Evolutionary conservation across 805 yeast species (phyloP), one percentile per base, ranked within the genome.

Genomic region (Saccharomycopsis babjevae): DNA sequence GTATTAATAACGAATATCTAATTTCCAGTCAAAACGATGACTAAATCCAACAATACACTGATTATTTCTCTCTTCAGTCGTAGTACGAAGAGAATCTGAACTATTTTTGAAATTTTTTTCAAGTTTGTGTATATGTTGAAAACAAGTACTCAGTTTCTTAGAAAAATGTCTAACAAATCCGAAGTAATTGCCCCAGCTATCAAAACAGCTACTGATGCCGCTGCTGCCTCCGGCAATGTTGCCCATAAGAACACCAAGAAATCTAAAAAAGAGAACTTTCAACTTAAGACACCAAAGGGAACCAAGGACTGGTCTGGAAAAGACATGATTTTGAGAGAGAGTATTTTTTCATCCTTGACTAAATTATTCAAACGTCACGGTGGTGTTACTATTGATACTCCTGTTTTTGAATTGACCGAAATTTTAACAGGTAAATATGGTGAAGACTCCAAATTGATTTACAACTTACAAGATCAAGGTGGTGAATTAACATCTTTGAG

Each of bases 221-320:
- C 66, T 28, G 63, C 65, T 22, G 63, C 65, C 52, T 64, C 65
- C 56, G 61, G 66, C n/a, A 58, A 62, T 18, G 57, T 59, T 20
- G 30, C 59, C 39, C 56, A 52, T 40, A 59, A 57, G 64, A 65
- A 74, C 66, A 25, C 13, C 18, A 57, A 60, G 22, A 60, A 60
- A 42, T 57, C 78, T 70, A 74, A 78, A 62, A 82, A 82, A 63
- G 72, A 77, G 58, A 85, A 83, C 67, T 91, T 89, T 72, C 83
- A 88, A 64, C 79, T 94, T 71, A 94, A 94, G 74, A 90, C 96
- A 54, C 98, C 99, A 58, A 94, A 94, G 73, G 99, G 99, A 66
- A 84, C 98, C 67, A 92, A 91, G 73, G 99, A 94, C 74, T 94
- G 99, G 99, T 89, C 97, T 65, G 99, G 94, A 69, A 87, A 88